Base-by-base conservation (phyloP, 805 yeast genomes). In the Sugiyamaella smithiae region DNA sequence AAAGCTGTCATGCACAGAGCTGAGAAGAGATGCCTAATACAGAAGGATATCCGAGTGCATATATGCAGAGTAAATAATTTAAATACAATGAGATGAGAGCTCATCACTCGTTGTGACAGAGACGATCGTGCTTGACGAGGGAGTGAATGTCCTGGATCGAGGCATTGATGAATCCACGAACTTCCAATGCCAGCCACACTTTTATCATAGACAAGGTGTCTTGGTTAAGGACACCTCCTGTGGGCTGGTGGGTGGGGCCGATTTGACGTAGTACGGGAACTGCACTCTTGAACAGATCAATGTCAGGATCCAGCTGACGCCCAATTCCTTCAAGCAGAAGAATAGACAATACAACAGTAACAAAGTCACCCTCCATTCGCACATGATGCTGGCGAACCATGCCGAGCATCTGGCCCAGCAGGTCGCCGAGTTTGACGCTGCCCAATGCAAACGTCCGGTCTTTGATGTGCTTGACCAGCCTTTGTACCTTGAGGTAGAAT, bases 371-470 rank as follows among this genome's bases (percentile, higher is more conserved):
- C 63, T 93, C 99, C 96, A 93, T 86, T 62, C 97, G 76, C 19
- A 93, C 99, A 66, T 93, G 99, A 66, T 93, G 99, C 8, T 74
- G 71, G 53, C 98, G 73, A 16, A 93, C 98, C 97, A 93, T 89
- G 2, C 82, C 73, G 50, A 93, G 74, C 75, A 91, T 90, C 60
- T 82, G 85, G 57, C 88, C 93, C 49, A 93, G 72, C 49, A 93
- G 71, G 60, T 90, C 97, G 3, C 98, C 97, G 54, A 93, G 87
- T 31, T 91, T 85, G 11, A 93, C 84, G 41, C 88, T 85, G 0
- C 98, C 98, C 45, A 93, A 71, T 0, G 97, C 87, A 62, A 93
- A 93, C 0, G 99, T 93, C 48, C 96, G 74, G 61, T 84, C 78
- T 61, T 86, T 88, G 61, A 93, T 86, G 57, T 84, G 74, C 57